Evolutionary conservation across 2,329 filamentous ascomycete genomes (phyloP).

Genomic region (Fusarium buharicum): DNA sequence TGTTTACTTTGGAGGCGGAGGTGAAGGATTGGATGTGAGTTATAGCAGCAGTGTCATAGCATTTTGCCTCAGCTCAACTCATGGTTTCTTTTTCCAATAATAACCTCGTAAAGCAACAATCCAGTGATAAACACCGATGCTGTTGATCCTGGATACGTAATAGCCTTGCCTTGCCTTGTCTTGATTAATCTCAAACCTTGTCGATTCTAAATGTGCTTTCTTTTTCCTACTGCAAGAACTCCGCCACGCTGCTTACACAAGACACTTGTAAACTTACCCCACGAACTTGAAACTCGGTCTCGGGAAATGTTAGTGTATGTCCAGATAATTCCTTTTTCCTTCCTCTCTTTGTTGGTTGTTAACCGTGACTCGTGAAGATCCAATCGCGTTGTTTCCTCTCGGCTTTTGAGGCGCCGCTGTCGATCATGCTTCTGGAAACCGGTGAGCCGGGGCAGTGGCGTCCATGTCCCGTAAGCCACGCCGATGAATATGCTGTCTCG

Average conservation of each 20-base stretch:
- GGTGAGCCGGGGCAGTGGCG: constrained; percentile 24
- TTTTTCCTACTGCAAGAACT: constrained; percentile 8
- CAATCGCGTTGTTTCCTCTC: constrained; percentile 10
- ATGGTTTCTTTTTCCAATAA: neutral
- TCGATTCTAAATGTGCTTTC: neutral
- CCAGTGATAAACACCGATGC: neutral
- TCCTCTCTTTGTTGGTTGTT: neutral
- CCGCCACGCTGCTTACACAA: constrained; percentile 11
- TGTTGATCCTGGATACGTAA: constrained; percentile 3
- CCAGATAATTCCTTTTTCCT: neutral
- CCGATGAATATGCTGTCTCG: constrained; percentile 2
- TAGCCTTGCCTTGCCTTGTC: neutral
- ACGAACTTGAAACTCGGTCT: neutral
- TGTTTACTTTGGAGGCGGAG: neutral
- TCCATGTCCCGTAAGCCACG: constrained; percentile 18
- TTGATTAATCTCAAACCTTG: constrained; percentile 13
- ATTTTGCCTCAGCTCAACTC: constrained; percentile 1
- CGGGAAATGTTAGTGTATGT: neutral
- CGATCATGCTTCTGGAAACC: constrained; percentile 28
- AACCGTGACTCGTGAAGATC: constrained; percentile 8
- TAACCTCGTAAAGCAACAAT: neutral
- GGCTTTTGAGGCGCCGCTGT: neutral
- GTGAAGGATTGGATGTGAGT: constrained; percentile 7
- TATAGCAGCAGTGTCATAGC: neutral
- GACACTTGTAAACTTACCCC: neutral